Base-by-base conservation (phyloP, 345 rosid genomes). In the Hibiscus tridactylites region DNA sequence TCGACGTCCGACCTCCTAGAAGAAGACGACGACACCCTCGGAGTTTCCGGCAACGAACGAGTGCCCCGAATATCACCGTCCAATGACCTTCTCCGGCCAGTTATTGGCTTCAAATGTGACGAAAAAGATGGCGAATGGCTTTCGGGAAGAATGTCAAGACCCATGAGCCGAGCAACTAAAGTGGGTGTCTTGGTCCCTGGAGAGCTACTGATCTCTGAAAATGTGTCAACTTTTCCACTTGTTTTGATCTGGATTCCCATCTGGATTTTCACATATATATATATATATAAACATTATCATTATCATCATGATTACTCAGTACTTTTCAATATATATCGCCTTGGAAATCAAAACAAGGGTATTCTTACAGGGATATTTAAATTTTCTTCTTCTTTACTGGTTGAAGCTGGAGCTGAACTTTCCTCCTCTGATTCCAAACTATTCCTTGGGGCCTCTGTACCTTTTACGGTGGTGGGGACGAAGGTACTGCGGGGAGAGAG, bases 161-260 rank as follows among this genome's bases (percentile, higher is more conserved):
- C 98, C 98, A 94, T 94, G 29, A 94, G 89, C 66, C 97, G 82
- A 16, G 97, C 98, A 0, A 94, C 95, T 56, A 94, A 79, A 61
- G 80, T 91, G 33, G 98, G 98, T 19, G 96, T 88, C 81, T 85
- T 90, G 76, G 88, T 79, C 12, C 86, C 84, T 6, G 97, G 95
- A 24, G 98, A 90, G 71, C 82, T 72, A 84, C 81, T 79, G 39
- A 81, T 84, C 63, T 86, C 96, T 54, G 91, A 83, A 6, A 83
- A 88, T 56, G 79, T 81, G 13, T 80, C 82, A 21, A 49, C 26
- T 80, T 72, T 84, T 26, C 67, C 73, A 10, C 77, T 83, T 73
- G 92, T 94, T 80, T 83, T 91, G 63, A 93, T 87, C 76, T 84
- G 95, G 73, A 91, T 85, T 65, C 87, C 84, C 88, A 87, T 83